Base-by-base conservation (phyloP, 108 stramenopile species). In the Tribonema minus region DNA sequence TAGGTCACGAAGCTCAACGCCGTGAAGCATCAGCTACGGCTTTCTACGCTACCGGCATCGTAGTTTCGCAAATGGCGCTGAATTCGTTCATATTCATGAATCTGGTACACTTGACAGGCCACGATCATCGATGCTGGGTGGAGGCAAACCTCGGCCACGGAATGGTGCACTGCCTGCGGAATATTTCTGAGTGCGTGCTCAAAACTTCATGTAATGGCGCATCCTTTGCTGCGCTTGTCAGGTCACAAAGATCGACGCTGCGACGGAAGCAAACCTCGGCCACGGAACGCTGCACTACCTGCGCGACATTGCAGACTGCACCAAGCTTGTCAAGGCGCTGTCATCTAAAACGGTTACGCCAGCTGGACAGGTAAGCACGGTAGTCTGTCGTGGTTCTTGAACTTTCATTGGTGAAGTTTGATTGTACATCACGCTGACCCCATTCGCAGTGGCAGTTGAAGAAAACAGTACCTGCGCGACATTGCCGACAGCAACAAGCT, bases 301-400 rank as follows among this genome's bases (percentile, higher is more conserved):
- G 26, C 39, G 65, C 33, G 74, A 76, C 64, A 26, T 76, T 1
- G 74, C 60, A n/a, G 74, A 76, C 36, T 67, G 54, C 64, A 65
- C 54, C 65, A 76, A 76, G 74, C 74, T 76, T 23, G 74, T 76
- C 3, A 76, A 76, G 58, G 74, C 64, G 65, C 37, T 76, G 23
- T 54, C 46, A 15, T n/a, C n/a, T n/a, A n/a, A n/a, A n/a, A n/a
- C n/a, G n/a, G n/a, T n/a, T n/a, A n/a, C n/a, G n/a, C n/a, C n/a
- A n/a, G n/a, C n/a, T n/a, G n/a, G n/a, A n/a, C n/a, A n/a, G n/a
- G n/a, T n/a, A n/a, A n/a, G n/a, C n/a, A n/a, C n/a, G 46, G 15
- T 54, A 54, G 15, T 54, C 15, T 54, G 20, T 54, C 20, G 46
- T 15, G 20, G 15, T 15, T 54, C 46, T 20, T 54, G 46, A 54